Base-by-base conservation (phyloP, 139 green algal genomes). In the Volvox africanus region DNA sequence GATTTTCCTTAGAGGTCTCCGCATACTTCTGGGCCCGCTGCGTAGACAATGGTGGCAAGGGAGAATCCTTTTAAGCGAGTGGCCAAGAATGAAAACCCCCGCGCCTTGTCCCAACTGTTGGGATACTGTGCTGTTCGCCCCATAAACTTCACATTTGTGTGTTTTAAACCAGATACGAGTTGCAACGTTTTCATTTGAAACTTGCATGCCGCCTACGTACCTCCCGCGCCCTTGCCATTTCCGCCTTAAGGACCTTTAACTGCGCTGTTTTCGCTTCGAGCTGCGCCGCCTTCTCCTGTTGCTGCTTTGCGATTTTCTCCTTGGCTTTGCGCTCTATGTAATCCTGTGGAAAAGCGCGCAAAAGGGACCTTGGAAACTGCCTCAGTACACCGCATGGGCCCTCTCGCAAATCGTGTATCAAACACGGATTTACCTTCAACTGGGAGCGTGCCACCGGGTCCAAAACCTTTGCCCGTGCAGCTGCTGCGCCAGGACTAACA, bases 21-120 rank as follows among this genome's bases (percentile, higher is more conserved):
- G 87, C 87, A 62, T 91, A 91, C 55, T 86, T 86, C 5, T 91
- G 87, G 3, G 87, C 87, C 3, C 76, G 75, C 87, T 91, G 87
- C n/a, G 44, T 55, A 9, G 44, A 55, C 9, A 55, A 55, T 55
- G 44, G 44, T 55, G 44, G 44, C 44, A 9, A 55, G 44, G 44
- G 44, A 55, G 44, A 14, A 9, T 55, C 5, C 44, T 55, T 55
- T 55, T 55, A 9, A 55, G 44, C 44, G 44, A 55, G 9, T 55
- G 44, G 9, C 9, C 44, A 55, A 55, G 44, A 9, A 55, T 55
- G 5, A 55, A 55, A 55, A 55, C 9, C 44, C 5, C 44, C 5
- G 9, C 44, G 44, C 44, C 5, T 9, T 9, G 44, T 55, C 44
- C 44, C 44, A 55, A 55, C 44, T 55, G 44, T 14, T 55, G 44